Evolutionary conservation across 352 stramenopile genomes (phyloP).

Genomic region (Pelagophyceae sp.): DNA sequence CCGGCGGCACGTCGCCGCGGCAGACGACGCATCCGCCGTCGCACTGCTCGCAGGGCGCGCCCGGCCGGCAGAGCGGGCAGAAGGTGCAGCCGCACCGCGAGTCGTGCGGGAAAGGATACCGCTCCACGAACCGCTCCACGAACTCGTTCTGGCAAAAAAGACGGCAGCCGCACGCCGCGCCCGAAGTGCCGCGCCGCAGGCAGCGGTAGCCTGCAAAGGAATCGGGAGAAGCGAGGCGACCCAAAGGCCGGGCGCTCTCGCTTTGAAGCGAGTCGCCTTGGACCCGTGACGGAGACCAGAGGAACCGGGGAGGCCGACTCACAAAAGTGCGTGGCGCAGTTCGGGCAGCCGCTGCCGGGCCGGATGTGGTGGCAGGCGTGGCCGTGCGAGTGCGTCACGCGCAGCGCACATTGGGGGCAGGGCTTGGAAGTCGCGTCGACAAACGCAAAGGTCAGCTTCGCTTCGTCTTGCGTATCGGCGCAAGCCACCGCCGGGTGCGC

Average conservation of each 20-base stretch:
- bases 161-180: not conserved
- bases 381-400: conserved; percentile 19
- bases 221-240: no score
- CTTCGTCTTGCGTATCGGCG: not conserved
- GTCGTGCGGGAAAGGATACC: not conserved
- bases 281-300: no score
- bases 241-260: no score
- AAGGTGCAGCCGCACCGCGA: not conserved
- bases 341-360: conserved; percentile 11
- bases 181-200: not conserved
- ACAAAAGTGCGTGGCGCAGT: conserved; percentile 21
- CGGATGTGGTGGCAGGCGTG: conserved; percentile 24
- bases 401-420: not conserved
- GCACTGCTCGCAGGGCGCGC: not conserved
- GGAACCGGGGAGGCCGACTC: no score
- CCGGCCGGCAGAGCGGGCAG: not conserved
- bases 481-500: not conserved
- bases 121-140: not conserved
- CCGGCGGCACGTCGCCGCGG: not conserved
- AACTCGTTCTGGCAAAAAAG: conserved; percentile 5
- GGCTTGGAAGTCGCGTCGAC: not conserved
- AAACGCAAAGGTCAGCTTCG: not conserved
- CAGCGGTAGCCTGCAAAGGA: no score
- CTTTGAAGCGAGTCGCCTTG: no score
- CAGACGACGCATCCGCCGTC: conserved; percentile 12